Percentiles rank a stretch among this genome's conserved stretches.
These are phyloP conservation scores for Psidium guajava DNA, from an alignment of 345 rosid species.

Conservation along the genomic window DNA sequence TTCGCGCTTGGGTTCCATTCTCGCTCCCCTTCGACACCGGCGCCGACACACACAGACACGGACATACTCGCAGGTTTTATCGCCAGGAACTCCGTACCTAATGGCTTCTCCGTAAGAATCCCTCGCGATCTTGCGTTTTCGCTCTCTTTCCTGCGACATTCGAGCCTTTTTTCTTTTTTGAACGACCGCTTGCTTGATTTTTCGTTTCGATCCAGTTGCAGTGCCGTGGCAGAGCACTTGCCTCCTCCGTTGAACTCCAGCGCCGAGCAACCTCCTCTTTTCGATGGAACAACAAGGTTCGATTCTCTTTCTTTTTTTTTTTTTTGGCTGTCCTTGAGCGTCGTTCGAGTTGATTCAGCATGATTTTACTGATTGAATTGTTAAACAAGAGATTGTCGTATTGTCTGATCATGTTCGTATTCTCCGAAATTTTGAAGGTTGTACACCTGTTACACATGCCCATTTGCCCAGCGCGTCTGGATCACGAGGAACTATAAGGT, in stretches of 20 bases:
- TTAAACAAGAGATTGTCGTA: neutral
- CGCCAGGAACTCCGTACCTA: too few species aligned
- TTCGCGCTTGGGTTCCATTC: too few species aligned
- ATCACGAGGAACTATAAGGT: constrained; percentile 89
- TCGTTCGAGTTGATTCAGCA: neutral
- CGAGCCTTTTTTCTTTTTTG: neutral
- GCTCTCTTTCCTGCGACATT: neutral
- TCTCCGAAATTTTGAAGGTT: constrained; percentile 23
- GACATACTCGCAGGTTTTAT: too few species aligned
- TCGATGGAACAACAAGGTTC: constrained; percentile 72
- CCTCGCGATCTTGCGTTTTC: neutral
- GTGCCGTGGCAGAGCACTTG: constrained; percentile 29
- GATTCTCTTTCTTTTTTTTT: neutral
- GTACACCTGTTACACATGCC: constrained; percentile 56
- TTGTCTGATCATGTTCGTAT: neutral
- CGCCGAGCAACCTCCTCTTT: constrained; percentile 59
- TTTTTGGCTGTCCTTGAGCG: too few species aligned
- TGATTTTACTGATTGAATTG: neutral
- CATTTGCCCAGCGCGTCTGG: constrained; percentile 90
- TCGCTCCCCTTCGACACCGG: too few species aligned
- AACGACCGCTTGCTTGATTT: neutral
- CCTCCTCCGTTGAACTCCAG: constrained; percentile 41
- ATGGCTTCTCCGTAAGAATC: constrained; percentile 26
- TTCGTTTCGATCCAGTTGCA: neutral
- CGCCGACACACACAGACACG: neutral